Conservation (phyloP, 345 rosid genomes). For the Bruguiera sexangula region DNA sequence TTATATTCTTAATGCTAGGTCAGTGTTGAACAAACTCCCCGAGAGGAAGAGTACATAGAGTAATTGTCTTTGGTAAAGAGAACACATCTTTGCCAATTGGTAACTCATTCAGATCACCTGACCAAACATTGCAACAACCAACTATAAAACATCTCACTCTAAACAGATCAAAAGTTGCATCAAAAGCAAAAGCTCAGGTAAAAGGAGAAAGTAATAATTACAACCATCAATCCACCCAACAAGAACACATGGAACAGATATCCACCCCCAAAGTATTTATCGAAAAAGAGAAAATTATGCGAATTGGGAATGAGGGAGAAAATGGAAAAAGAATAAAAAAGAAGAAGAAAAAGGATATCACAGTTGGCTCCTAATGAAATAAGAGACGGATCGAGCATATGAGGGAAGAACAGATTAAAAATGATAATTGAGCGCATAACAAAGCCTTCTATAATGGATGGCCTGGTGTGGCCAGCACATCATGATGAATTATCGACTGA, state of each 20-base stretch:
- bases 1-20: too few species aligned
- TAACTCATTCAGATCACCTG: constrained; percentile 2
- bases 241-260: constrained; percentile 30
- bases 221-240: constrained; percentile 40
- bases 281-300: background rate
- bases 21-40: too few species aligned
- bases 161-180: constrained; percentile 39
- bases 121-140: constrained; percentile 23
- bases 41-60: too few species aligned
- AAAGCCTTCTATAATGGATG: constrained; percentile 10
- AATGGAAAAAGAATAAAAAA: background rate
- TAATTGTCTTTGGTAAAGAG: too few species aligned
- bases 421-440: constrained; percentile 19
- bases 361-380: constrained; percentile 26
- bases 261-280: constrained; percentile 26
- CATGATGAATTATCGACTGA: constrained; percentile 23
- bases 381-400: constrained; percentile 20
- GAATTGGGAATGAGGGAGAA: background rate
- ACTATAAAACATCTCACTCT: constrained; percentile 27
- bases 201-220: constrained; percentile 39
- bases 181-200: constrained; percentile 35
- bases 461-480: constrained; percentile 17
- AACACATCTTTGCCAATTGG: too few species aligned
- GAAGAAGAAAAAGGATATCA: background rate
- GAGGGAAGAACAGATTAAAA: constrained; percentile 12